phyloP scores from a whole-genome alignment of 139 green algal species.

The Ettlia oleoabundans region DNA sequence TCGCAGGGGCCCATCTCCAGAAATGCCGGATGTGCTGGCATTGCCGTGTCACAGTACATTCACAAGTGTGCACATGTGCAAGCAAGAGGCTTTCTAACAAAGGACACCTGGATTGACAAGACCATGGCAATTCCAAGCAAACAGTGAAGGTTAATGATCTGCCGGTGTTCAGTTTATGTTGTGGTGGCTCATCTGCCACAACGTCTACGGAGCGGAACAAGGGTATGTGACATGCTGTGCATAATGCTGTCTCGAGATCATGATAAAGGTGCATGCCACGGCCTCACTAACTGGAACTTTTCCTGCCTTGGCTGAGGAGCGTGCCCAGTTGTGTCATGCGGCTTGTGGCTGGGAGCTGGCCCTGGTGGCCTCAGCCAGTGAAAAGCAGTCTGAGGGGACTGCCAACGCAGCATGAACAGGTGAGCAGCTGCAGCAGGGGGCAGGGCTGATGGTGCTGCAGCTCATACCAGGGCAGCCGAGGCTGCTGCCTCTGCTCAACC shows the following conservation, averaged over 20 bases:
- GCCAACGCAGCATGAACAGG: neutral
- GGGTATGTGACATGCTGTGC: too few species aligned
- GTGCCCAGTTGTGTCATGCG: neutral
- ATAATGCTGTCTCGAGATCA: too few species aligned
- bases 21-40: neutral
- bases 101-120: neutral
- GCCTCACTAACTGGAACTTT: too few species aligned
- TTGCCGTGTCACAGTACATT: neutral
- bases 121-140: neutral
- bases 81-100: neutral
- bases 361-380: neutral
- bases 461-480: too few species aligned
- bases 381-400: neutral
- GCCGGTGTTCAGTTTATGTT: too few species aligned
- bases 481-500: too few species aligned
- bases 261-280: too few species aligned
- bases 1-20: neutral
- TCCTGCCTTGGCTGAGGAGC: too few species aligned
- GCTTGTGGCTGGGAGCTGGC: constrained; percentile 3
- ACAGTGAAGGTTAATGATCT: neutral
- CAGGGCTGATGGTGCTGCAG: too few species aligned
- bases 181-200: too few species aligned
- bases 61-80: neutral
- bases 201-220: too few species aligned
- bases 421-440: neutral